Base-by-base conservation (phyloP, 116 monocot species). In the Papilionanthe hybrid region DNA sequence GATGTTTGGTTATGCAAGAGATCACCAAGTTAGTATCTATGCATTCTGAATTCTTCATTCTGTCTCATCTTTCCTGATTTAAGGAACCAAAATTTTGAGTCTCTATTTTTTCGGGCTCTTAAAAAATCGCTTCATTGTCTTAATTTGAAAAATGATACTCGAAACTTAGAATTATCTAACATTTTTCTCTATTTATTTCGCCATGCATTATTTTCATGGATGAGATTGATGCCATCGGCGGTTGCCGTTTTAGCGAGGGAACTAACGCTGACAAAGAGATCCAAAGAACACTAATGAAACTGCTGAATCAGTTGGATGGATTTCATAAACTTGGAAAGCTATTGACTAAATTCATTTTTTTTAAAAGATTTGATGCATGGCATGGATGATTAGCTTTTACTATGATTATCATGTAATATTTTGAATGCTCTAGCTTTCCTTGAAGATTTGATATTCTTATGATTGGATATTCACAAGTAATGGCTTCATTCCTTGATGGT, bases 171-270 rank as follows among this genome's bases (percentile, higher is more conserved):
- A 32, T 9, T 56, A 15, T 72, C 32, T 73, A 58, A 78, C 30
- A n/a, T 72, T 56, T 25, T 19, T 45, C 30, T 47, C 29, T 42
- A 49, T 55, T 53, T 79, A 45, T 85, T 6, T 28, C 94, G 96
- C 96, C 96, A 69, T 96, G 96, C 88, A 96, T 96, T 75, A 93
- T 96, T 72, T 96, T 96, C 80, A 96, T 96, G 96, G 96, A 96
- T 86, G 96, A 96, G 79, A 96, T 96, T 63, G 96, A 96, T 92
- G 96, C 96, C 57, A 96, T 96, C 66, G 96, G 96, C 78, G 96
- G 96, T 5, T 90, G 96, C 25, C 90, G 96, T 58, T 96, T 96
- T 84, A 96, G 94, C 76, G 96, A 96, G 85, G 96, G 96, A 77
- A 96, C 96, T 49, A 96, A 94, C 88, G 96, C 96, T 78, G 96